Evolutionary conservation across 1,284 basidiomycete species (phyloP).

Genomic region (Rhodotorula sp.): DNA sequence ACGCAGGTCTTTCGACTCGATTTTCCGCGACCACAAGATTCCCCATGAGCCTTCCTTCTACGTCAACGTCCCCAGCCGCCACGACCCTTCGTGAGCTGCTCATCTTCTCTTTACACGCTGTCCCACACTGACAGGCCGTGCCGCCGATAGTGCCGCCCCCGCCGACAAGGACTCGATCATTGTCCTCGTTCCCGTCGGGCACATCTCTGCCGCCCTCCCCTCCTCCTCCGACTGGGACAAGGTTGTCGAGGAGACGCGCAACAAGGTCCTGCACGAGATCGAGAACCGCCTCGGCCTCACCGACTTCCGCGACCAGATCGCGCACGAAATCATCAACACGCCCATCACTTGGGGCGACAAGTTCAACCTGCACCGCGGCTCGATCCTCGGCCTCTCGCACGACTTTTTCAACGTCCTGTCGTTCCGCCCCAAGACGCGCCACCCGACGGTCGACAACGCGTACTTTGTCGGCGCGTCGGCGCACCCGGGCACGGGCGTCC

Average conservation of each 20-base stretch:
- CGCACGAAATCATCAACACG: conserved; percentile 46
- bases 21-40: conserved; percentile 56
- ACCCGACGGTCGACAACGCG: conserved; percentile 45
- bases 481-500: conserved; percentile 51
- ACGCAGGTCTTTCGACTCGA: conserved; percentile 54
- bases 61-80: conserved; percentile 57
- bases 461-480: conserved; percentile 53
- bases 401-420: conserved; percentile 48
- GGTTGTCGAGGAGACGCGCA: conserved; percentile 43
- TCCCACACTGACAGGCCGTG: not conserved
- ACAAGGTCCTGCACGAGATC: conserved; percentile 43
- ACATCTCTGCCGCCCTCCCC: conserved; percentile 41
- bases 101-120: not conserved
- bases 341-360: conserved; percentile 52
- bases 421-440: conserved; percentile 49
- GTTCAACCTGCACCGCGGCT: conserved; percentile 52
- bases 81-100: conserved; percentile 38
- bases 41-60: conserved; percentile 60
- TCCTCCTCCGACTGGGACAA: conserved; percentile 44
- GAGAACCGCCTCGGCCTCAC: conserved; percentile 39
- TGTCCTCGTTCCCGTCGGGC: conserved; percentile 52
- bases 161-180: conserved; percentile 52
- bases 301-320: conserved; percentile 41
- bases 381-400: conserved; percentile 52
- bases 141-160: conserved; percentile 48